Evolutionary conservation across 805 yeast species (phyloP), one percentile per base, ranked within the genome.

Genomic region (Clavispora phyllophila): DNA sequence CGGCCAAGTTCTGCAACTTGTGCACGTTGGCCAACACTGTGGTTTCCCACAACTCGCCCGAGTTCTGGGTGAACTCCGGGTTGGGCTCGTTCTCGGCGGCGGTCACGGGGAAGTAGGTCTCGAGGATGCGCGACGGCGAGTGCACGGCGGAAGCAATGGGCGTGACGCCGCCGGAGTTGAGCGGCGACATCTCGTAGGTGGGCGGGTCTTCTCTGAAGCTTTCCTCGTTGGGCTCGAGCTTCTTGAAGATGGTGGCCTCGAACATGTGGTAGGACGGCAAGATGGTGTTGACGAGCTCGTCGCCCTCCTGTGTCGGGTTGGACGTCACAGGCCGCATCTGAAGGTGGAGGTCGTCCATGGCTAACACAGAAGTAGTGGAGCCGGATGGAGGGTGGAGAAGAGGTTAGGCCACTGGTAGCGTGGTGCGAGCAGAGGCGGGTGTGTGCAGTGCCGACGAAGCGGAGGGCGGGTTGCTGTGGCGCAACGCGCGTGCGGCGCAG

Each of bases 241-340:
- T 58, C 43, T 66, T 65, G 34, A 70, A 62, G 8, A 70, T 57
- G 5, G 74, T 70, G 25, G 72, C 58, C 51, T 66, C 67, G 54
- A 61, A 68, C 74, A 70, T 70, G 32, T 69, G 69, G 49, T 70
- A 70, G 9, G 73, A 68, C 1, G 75, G 75, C 12, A 70, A 57
- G 27, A 70, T 70, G 39, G 68, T 65, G 41, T 47, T 51, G 37
- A 66, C 51, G 37, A 68, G 50, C 20, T 56, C 55, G 24, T 61
- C 64, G 7, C 56, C 61, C 25, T 55, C 56, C 26, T 42, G 44
- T 31, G 49, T 50, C 9, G 45, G 38, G 14, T 26, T 36, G 5
- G 49, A 46, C 28, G 42, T 33, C 17, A 33, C 36, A 4, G 36
- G 36, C 2, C 17, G 33, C 33, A 29, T 29, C 9, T 17, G 9